phyloP scores from a whole-genome alignment of 2,329 filamentous ascomycete species.

The Epichloe brachyelytri region DNA sequence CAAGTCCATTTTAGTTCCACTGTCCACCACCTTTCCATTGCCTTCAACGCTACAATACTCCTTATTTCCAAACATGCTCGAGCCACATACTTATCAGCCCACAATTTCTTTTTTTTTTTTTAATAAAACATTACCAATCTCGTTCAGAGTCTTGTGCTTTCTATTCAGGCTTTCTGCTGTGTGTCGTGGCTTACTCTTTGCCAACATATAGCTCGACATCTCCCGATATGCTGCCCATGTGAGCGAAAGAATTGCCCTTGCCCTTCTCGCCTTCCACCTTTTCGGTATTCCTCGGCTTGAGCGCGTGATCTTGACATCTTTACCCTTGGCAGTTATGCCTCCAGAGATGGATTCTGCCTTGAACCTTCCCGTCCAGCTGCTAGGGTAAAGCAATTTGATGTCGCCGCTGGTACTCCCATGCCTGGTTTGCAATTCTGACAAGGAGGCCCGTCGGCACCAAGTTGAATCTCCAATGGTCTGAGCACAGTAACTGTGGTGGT shows the following conservation, averaged over 20 bases:
- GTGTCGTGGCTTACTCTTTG: neutral
- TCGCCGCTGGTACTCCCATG: slow-evolving; percentile 33
- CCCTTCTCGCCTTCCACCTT: slow-evolving; percentile 29
- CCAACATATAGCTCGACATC: slow-evolving; percentile 17
- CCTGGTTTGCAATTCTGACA: slow-evolving; percentile 24
- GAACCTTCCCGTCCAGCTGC: slow-evolving; percentile 35
- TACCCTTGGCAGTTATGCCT: slow-evolving; percentile 25
- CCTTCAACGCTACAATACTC: too few species aligned
- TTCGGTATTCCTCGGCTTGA: slow-evolving; percentile 21
- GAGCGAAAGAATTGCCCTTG: slow-evolving; percentile 19
- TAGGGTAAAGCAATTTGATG: slow-evolving; percentile 31
- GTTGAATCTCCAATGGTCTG: slow-evolving; percentile 23
- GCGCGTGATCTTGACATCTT: slow-evolving; percentile 26
- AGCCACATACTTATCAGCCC: too few species aligned
- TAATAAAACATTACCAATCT: too few species aligned
- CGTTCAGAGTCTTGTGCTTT: too few species aligned
- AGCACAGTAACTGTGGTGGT: slow-evolving; percentile 23
- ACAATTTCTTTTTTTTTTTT: too few species aligned
- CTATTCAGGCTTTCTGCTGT: too few species aligned
- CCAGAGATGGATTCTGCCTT: slow-evolving; percentile 28
- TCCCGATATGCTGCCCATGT: slow-evolving; percentile 19
- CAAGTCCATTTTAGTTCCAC: too few species aligned
- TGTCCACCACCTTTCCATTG: too few species aligned
- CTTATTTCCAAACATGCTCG: too few species aligned
- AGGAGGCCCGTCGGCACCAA: slow-evolving; percentile 8